Evolutionary conservation across 2,329 filamentous ascomycete species (phyloP).

Genomic region (Arachnomyces sp.): DNA sequence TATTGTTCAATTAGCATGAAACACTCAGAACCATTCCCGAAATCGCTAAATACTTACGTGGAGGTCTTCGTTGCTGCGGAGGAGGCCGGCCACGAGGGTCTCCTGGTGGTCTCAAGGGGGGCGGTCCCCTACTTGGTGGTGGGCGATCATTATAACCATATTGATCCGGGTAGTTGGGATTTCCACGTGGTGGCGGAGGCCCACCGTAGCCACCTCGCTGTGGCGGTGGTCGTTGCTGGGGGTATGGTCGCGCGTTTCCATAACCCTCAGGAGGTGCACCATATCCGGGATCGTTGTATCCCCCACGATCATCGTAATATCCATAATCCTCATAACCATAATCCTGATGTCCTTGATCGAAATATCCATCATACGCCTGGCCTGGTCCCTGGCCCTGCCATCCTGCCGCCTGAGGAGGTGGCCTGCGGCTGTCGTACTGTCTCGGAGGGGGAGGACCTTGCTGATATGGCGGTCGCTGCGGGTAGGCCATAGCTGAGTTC

Average conservation of each 20-base stretch:
- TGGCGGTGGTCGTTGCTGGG: slow-evolving; percentile 6
- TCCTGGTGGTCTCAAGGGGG: slow-evolving; percentile 4
- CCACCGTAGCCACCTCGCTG: neutral
- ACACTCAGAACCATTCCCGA: neutral
- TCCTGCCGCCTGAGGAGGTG: slow-evolving; percentile 15
- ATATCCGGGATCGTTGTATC: slow-evolving; percentile 22
- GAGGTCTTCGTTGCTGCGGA: slow-evolving; percentile 21
- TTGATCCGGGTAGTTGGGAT: slow-evolving; percentile 1
- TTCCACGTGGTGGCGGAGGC: slow-evolving; percentile 3
- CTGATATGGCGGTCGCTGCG: slow-evolving; percentile 23
- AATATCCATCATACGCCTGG: slow-evolving; percentile 13
- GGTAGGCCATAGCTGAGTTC: slow-evolving; percentile 27
- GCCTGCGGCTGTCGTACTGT: slow-evolving; percentile 21
- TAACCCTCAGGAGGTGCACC: slow-evolving; percentile 16
- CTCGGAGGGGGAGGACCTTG: slow-evolving; percentile 25
- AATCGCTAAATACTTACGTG: slow-evolving; percentile 22
- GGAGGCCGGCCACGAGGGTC: slow-evolving; percentile 17
- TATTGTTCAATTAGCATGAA: neutral
- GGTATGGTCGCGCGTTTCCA: neutral
- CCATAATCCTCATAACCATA: slow-evolving; percentile 23
- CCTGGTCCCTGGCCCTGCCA: slow-evolving; percentile 19
- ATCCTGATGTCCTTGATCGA: slow-evolving; percentile 19
- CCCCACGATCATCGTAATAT: slow-evolving; percentile 20
- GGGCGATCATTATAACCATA: slow-evolving; percentile 17
- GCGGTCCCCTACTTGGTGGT: slow-evolving; percentile 6